phyloP scores from a whole-genome alignment of 345 rosid species.

The Salix purpurea region DNA sequence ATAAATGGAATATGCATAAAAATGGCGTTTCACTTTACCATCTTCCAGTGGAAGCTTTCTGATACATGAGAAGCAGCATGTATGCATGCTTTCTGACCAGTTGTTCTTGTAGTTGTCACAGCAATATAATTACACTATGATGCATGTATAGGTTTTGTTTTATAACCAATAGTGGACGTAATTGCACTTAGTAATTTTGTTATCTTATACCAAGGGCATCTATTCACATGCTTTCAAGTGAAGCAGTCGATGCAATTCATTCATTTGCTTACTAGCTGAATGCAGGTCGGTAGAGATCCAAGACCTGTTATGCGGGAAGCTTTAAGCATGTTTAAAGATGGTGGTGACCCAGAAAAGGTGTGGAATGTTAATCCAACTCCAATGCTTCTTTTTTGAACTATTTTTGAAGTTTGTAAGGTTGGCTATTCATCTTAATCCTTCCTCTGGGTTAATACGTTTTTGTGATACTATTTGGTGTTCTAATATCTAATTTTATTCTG shows the following conservation, averaged over 20 bases:
- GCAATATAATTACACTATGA: neutral
- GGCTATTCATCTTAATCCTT: neutral
- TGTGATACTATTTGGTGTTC: neutral
- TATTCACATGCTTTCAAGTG: neutral
- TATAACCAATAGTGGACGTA: neutral
- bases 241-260: neutral
- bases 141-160: neutral
- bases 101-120: neutral
- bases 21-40: neutral
- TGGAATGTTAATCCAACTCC: neutral
- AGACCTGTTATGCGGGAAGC: conserved; percentile 79
- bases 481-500: neutral
- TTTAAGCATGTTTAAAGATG: conserved; percentile 68
- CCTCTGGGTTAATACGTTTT: neutral
- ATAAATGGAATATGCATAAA: neutral
- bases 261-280: conserved; percentile 4
- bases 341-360: conserved; percentile 90
- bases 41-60: neutral
- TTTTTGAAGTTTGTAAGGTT: neutral
- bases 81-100: neutral
- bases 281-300: conserved; percentile 88
- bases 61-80: neutral
- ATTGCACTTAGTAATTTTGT: neutral
- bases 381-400: neutral
- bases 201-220: neutral